Evolutionary conservation across 2,329 filamentous ascomycete species (phyloP).

Genomic region (Alternaria arbusti): DNA sequence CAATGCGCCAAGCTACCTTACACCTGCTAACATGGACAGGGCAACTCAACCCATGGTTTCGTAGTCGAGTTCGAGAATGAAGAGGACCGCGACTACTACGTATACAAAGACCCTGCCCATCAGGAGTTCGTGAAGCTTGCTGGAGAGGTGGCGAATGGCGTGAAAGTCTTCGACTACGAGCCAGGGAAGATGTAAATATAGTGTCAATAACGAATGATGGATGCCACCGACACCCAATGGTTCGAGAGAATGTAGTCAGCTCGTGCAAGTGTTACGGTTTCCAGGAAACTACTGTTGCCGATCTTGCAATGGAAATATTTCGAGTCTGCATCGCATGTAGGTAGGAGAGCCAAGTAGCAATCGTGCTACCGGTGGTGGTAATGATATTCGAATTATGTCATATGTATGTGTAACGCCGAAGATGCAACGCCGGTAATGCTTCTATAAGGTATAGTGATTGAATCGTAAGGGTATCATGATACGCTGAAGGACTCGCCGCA

Average conservation of each 20-base stretch:
- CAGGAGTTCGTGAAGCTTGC: conserved; percentile 63
- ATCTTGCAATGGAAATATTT: background rate
- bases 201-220: background rate
- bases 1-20: background rate
- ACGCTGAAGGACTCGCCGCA: conserved; percentile 92
- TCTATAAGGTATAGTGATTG: conserved; percentile 16
- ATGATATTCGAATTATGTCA: conserved; percentile 15
- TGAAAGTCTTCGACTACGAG: conserved; percentile 66
- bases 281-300: too few species aligned
- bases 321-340: background rate
- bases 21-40: conserved; percentile 41
- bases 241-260: too few species aligned
- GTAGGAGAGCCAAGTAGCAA: background rate
- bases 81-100: conserved; percentile 72
- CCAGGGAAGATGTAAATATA: conserved; percentile 56
- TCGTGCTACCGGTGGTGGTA: background rate
- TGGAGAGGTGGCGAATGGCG: conserved; percentile 58
- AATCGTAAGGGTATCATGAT: conserved; percentile 40
- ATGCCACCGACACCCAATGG: background rate
- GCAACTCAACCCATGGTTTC: conserved; percentile 72
- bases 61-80: conserved; percentile 69
- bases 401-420: conserved; percentile 5
- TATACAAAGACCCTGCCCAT: conserved; percentile 69
- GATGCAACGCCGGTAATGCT: conserved; percentile 35
- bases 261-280: background rate